These are phyloP conservation scores for Serendipita indica DNA, from an alignment of 768 basidiomycete species.

Conservation along the genomic window DNA sequence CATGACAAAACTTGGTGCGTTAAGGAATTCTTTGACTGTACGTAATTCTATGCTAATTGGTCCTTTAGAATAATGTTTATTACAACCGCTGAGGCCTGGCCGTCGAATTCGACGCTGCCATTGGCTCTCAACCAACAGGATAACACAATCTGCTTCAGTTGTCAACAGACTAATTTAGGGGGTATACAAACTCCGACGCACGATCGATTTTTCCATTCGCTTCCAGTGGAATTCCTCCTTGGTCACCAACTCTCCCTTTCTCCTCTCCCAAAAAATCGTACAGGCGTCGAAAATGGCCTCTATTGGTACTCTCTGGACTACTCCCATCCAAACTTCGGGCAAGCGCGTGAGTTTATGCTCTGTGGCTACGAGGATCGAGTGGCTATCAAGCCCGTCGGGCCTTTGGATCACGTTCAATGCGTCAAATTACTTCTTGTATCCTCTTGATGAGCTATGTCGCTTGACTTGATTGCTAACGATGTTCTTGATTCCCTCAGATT, in stretches of 20 bases:
- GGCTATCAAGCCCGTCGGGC: background rate
- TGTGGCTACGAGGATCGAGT: background rate
- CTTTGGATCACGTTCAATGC: background rate
- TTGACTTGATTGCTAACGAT: constrained; percentile 1
- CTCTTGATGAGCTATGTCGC: background rate
- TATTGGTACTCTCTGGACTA: constrained; percentile 49
- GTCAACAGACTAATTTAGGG: no score
- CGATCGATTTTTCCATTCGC: background rate
- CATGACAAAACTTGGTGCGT: no score
- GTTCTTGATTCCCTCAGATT: constrained; percentile 24
- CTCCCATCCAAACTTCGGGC: constrained; percentile 28
- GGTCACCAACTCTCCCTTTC: background rate
- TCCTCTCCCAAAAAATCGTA: background rate
- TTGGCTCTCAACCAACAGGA: no score
- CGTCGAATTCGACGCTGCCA: no score
- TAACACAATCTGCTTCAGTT: no score
- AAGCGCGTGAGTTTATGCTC: constrained; percentile 32
- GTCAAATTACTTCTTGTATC: background rate
- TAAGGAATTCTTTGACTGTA: no score
- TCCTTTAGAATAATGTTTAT: no score
- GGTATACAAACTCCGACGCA: background rate
- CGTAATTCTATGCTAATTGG: no score
- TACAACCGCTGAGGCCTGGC: no score
- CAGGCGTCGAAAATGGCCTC: constrained; percentile 33
- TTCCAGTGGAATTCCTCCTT: background rate